Evolutionary conservation across 2,329 filamentous ascomycete species (phyloP).

Genomic region (Paracoccidioides brasiliensis): DNA sequence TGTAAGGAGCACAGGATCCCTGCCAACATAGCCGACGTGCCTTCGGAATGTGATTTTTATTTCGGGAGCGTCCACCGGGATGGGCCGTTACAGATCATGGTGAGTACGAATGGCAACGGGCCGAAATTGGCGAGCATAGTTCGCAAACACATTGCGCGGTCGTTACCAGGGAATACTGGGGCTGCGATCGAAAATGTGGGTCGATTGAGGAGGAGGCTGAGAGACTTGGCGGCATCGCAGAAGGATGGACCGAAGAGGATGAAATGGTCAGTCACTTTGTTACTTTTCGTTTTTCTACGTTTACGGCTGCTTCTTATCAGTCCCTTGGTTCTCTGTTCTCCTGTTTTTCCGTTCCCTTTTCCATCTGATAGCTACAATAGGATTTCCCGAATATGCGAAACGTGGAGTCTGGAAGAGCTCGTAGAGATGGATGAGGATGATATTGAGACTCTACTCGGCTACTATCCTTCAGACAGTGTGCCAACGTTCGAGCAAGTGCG

Average conservation of each 20-base stretch:
- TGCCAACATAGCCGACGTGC: slow-evolving; percentile 94
- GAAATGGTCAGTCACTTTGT: slow-evolving; percentile 53
- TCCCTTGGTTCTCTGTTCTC: background rate
- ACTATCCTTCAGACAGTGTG: slow-evolving; percentile 37
- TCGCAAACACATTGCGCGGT: slow-evolving; percentile 63
- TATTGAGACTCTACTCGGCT: slow-evolving; percentile 61
- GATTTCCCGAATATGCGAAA: slow-evolving; percentile 77
- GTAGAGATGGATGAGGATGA: slow-evolving; percentile 63
- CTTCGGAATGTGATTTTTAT: slow-evolving; percentile 95
- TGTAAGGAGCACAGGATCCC: slow-evolving; percentile 75
- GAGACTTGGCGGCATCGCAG: slow-evolving; percentile 57
- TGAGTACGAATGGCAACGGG: slow-evolving; percentile 94
- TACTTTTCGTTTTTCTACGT: background rate
- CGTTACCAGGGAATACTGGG: slow-evolving; percentile 66
- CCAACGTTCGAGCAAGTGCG: slow-evolving; percentile 13
- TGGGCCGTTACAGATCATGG: slow-evolving; percentile 94
- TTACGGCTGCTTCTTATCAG: background rate
- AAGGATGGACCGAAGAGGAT: slow-evolving; percentile 77
- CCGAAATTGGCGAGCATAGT: slow-evolving; percentile 82
- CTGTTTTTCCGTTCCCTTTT: background rate
- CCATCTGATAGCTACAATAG: slow-evolving; percentile 26
- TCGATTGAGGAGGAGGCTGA: slow-evolving; percentile 61
- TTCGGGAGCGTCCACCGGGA: slow-evolving; percentile 94
- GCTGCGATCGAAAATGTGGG: slow-evolving; percentile 79
- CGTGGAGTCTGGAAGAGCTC: slow-evolving; percentile 65